Percentiles rank a stretch among this genome's conserved stretches.
These are phyloP conservation scores for Allium cepa DNA, from an alignment of 106 monocot species.

Conservation along the genomic window DNA sequence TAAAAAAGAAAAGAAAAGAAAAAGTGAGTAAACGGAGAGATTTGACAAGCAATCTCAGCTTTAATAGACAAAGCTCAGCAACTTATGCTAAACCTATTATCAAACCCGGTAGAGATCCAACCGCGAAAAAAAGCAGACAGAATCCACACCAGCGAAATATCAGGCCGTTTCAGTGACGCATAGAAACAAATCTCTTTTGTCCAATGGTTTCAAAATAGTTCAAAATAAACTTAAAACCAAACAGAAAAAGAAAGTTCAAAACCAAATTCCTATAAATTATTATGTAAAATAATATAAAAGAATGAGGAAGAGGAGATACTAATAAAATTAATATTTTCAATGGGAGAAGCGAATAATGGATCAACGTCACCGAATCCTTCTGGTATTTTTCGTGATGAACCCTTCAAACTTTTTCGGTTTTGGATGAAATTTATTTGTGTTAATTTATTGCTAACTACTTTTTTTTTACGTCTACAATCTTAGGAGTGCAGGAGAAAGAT, in stretches of 20 bases:
- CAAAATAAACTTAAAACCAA: neutral
- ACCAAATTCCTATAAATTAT: conserved; percentile 2
- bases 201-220: conserved; percentile 1
- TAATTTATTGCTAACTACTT: neutral
- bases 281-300: neutral
- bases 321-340: neutral
- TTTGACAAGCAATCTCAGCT: no score
- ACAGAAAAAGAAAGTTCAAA: neutral
- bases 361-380: neutral
- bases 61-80: no score
- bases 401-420: neutral
- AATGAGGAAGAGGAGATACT: neutral
- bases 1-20: no score
- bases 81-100: no score
- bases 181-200: neutral
- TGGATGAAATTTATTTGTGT: neutral
- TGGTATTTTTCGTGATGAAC: conserved; percentile 1
- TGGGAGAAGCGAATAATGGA: neutral
- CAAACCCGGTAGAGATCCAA: no score
- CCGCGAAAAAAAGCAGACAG: no score
- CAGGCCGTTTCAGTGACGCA: no score
- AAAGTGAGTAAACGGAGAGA: no score
- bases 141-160: no score
- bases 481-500: conserved; percentile 2
- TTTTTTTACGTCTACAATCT: neutral